phyloP scores from a whole-genome alignment of 1,284 basidiomycete species.

The Marasmius sp. region DNA sequence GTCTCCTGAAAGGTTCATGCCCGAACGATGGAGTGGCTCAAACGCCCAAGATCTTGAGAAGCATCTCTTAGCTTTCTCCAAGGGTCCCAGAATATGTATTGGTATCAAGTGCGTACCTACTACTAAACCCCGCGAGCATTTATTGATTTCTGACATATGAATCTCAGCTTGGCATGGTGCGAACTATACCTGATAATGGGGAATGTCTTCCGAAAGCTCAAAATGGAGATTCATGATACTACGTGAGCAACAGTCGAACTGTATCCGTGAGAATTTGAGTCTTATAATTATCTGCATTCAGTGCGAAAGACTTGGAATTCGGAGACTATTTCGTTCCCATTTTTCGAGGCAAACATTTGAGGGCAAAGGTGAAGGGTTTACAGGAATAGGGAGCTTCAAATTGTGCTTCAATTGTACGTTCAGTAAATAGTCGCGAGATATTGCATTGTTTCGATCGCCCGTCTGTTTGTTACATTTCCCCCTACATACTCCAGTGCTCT shows the following conservation, averaged over 20 bases:
- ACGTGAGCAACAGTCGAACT: not conserved
- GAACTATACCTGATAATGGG: slow-evolving; percentile 24
- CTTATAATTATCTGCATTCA: not conserved
- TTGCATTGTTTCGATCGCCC: no score
- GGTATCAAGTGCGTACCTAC: not conserved
- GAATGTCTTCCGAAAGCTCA: slow-evolving; percentile 24
- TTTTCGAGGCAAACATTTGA: not conserved
- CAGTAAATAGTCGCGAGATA: no score
- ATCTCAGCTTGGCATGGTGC: slow-evolving; percentile 24
- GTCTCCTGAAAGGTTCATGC: slow-evolving; percentile 5
- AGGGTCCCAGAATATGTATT: slow-evolving; percentile 9
- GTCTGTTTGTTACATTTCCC: no score
- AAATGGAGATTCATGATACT: slow-evolving; percentile 14
- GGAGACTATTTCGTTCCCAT: not conserved
- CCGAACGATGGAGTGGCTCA: slow-evolving; percentile 9
- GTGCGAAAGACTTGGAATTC: not conserved
- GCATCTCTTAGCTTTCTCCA: slow-evolving; percentile 7
- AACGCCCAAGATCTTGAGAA: not conserved
- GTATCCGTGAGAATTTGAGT: no score
- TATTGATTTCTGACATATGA: not conserved
- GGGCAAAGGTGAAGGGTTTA: not conserved
- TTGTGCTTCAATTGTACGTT: no score
- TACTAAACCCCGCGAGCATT: not conserved
- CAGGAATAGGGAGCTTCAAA: no score
- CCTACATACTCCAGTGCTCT: not conserved